Percentiles rank a stretch among this genome's conserved stretches.
phyloP scores from a whole-genome alignment of 352 stramenopile genomes.

The Halophytophthora batemanensis region DNA sequence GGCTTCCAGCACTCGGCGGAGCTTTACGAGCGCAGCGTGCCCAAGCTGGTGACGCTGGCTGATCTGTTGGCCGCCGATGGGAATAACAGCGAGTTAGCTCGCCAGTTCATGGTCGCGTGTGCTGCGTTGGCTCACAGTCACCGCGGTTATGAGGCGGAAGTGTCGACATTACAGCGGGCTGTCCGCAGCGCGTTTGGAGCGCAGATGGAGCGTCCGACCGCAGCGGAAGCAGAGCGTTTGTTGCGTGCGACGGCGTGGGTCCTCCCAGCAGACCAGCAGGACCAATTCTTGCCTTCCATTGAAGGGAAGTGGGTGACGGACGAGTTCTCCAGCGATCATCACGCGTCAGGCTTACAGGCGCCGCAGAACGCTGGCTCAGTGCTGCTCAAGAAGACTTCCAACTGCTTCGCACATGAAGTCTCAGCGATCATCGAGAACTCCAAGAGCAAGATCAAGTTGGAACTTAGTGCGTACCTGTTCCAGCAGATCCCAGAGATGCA shows the following conservation, averaged over 20 bases:
- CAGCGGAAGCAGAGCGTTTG: constrained; percentile 33
- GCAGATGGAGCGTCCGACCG: constrained; percentile 33
- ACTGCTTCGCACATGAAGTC: constrained; percentile 64
- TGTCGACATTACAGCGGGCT: constrained; percentile 33
- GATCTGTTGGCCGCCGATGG: constrained; percentile 36
- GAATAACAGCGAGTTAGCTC: constrained; percentile 17
- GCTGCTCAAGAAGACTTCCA: constrained; percentile 47
- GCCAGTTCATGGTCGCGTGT: constrained; percentile 37
- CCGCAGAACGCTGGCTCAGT: constrained; percentile 71
- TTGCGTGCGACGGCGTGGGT: constrained; percentile 68
- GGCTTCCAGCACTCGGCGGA: constrained; percentile 76
- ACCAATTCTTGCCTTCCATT: constrained; percentile 52
- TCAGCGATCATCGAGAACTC: constrained; percentile 44
- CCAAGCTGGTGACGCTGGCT: constrained; percentile 42
- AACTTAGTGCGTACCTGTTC: constrained; percentile 61
- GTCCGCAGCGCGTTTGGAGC: constrained; percentile 36
- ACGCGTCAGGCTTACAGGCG: constrained; percentile 23
- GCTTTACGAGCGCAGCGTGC: constrained; percentile 43
- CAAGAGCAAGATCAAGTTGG: constrained; percentile 39
- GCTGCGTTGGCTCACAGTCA: constrained; percentile 61
- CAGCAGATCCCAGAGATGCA: constrained; percentile 54
- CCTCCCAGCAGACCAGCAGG: constrained; percentile 29
- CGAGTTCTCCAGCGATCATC: constrained; percentile 65
- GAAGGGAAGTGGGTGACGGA: constrained; percentile 82
- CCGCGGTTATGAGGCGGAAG: constrained; percentile 63